phyloP scores from a whole-genome alignment of 2,329 filamentous ascomycete genomes.

The Clarireedia homoeocarpa region DNA sequence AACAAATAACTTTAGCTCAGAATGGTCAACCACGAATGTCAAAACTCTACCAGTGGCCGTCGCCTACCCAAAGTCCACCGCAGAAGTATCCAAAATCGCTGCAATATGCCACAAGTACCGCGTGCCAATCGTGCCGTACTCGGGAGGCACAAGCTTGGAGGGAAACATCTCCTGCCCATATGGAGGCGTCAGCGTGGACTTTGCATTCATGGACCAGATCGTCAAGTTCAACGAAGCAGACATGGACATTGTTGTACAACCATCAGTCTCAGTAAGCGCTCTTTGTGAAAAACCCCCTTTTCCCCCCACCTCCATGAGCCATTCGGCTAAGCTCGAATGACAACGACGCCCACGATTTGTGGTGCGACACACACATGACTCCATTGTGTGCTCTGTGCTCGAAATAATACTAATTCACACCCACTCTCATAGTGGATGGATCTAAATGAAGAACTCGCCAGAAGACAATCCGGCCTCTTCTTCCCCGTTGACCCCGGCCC shows the following conservation, averaged over 20 bases:
- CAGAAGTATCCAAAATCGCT: slow-evolving; percentile 51
- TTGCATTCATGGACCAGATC: slow-evolving; percentile 78
- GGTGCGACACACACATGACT: background rate
- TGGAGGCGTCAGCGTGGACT: slow-evolving; percentile 85
- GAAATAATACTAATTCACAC: background rate
- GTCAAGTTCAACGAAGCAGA: slow-evolving; percentile 74
- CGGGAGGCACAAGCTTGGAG: slow-evolving; percentile 78
- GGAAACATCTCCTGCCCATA: slow-evolving; percentile 84
- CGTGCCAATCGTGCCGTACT: slow-evolving; percentile 76
- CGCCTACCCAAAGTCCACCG: slow-evolving; percentile 53
- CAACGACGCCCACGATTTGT: too few relatives aligned
- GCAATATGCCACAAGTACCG: slow-evolving; percentile 69
- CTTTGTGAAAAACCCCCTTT: background rate
- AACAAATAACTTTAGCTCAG: slow-evolving; percentile 33
- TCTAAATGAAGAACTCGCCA: slow-evolving; percentile 63
- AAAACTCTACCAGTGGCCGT: slow-evolving; percentile 55
- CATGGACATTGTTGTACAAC: slow-evolving; percentile 90
- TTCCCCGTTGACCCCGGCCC: slow-evolving; percentile 77
- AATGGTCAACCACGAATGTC: slow-evolving; percentile 57
- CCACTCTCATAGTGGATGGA: slow-evolving; percentile 61
- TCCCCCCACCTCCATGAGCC: too few relatives aligned
- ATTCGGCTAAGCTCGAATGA: too few relatives aligned
- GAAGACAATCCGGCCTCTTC: slow-evolving; percentile 70
- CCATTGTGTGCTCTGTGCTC: too few relatives aligned
- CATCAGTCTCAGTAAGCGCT: slow-evolving; percentile 53